Conservation (phyloP, 371 early-diverging fungal species). For the Gilbertella persicaria region DNA sequence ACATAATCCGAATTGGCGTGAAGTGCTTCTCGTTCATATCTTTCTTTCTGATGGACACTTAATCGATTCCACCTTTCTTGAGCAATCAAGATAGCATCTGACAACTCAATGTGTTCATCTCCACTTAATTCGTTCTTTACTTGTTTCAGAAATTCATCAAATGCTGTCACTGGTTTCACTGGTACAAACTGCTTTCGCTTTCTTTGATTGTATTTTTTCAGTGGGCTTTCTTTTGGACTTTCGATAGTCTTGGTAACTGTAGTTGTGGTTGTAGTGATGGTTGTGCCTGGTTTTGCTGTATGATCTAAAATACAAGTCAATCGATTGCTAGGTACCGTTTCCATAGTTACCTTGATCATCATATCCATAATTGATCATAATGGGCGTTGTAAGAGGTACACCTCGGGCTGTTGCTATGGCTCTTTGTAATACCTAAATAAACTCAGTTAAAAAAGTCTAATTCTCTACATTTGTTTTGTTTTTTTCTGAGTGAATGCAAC, state of each 20-base stretch:
- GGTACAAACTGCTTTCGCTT: slow-evolving; percentile 18
- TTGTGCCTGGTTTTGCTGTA: not conserved
- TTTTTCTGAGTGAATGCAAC: not conserved
- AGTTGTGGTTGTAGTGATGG: not conserved
- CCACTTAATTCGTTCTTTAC: not conserved
- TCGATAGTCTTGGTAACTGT: slow-evolving; percentile 1
- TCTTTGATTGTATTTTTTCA: not conserved
- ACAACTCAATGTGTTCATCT: not conserved
- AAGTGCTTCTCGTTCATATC: slow-evolving; percentile 22
- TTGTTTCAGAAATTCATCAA: slow-evolving; percentile 16
- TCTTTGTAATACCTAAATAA: slow-evolving; percentile 38
- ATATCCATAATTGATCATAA: slow-evolving; percentile 20
- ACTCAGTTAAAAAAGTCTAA: not conserved
- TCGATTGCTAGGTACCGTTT: no score
- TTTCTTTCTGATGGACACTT: slow-evolving; percentile 10
- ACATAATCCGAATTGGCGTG: slow-evolving; percentile 27
- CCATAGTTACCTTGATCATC: slow-evolving; percentile 23
- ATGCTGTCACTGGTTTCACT: slow-evolving; percentile 17
- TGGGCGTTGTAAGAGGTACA: slow-evolving; percentile 26
- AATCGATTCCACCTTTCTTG: slow-evolving; percentile 11
- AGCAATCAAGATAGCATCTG: slow-evolving; percentile 9
- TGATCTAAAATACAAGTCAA: not conserved
- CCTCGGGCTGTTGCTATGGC: slow-evolving; percentile 43
- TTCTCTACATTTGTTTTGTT: not conserved
- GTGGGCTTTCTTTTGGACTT: not conserved